Evolutionary conservation across 345 rosid species (phyloP).

Genomic region (Clausena lansium): DNA sequence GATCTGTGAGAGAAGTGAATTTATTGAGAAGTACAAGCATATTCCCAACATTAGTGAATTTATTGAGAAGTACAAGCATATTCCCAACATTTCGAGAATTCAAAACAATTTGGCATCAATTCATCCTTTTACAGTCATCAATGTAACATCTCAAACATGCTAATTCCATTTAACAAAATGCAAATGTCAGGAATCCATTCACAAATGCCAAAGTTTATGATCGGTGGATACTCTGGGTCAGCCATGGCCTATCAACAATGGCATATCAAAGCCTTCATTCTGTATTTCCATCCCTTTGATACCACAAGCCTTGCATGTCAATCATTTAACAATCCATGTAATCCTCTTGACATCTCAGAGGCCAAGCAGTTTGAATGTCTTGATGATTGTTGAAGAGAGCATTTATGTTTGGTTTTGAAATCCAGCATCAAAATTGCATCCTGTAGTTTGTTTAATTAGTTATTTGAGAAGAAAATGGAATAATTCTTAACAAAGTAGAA

Average conservation of each 20-base stretch:
- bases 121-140: neutral
- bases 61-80: neutral
- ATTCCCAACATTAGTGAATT: neutral
- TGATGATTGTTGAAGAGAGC: neutral
- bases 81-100: neutral
- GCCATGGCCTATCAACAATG: slow-evolving; percentile 5
- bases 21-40: neutral
- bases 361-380: neutral
- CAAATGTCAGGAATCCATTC: neutral
- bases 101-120: neutral
- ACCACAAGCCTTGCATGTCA: neutral
- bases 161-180: too few relatives aligned
- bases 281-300: too few relatives aligned
- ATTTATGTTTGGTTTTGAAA: slow-evolving; percentile 3
- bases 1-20: too few relatives aligned
- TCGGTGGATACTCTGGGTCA: neutral
- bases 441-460: slow-evolving; percentile 14
- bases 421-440: slow-evolving; percentile 32
- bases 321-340: neutral
- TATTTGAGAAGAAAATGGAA: neutral
- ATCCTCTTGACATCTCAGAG: slow-evolving; percentile 5
- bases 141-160: slow-evolving; percentile 10
- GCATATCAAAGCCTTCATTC: too few relatives aligned
- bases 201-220: neutral
- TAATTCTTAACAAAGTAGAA: neutral